Percentiles rank a stretch among this genome's conserved stretches.
Evolutionary conservation across 1,284 basidiomycete genomes (phyloP).

Genomic region (Tausonia pullulans): DNA sequence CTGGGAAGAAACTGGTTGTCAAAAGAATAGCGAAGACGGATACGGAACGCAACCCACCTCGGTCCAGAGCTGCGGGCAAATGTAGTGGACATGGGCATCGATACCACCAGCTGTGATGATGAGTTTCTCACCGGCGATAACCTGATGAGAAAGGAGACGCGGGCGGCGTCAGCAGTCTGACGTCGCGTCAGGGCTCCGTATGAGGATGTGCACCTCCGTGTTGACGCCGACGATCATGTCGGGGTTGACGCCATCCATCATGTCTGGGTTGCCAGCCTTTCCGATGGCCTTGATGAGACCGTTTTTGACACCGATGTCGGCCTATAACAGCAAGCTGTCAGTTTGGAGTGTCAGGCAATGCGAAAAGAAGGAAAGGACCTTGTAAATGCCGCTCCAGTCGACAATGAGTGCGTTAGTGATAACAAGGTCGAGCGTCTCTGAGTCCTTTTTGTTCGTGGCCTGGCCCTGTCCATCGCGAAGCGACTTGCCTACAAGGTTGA

Average conservation of each 20-base stretch:
- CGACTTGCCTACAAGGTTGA: slow-evolving; percentile 53
- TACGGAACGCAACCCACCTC: slow-evolving; percentile 47
- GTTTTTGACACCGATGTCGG: slow-evolving; percentile 88
- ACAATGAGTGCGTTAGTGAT: slow-evolving; percentile 91
- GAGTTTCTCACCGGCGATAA: slow-evolving; percentile 86
- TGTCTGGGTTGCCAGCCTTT: slow-evolving; percentile 93
- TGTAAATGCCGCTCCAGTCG: slow-evolving; percentile 92
- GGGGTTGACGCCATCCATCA: slow-evolving; percentile 71
- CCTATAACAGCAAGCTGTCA: slow-evolving; percentile 39
- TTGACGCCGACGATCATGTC: slow-evolving; percentile 70
- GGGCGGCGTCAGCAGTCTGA: background rate
- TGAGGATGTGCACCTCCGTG: slow-evolving; percentile 47
- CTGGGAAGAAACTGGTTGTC: slow-evolving; percentile 17
- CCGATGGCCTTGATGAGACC: slow-evolving; percentile 81
- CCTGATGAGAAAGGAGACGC: slow-evolving; percentile 29
- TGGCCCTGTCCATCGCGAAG: slow-evolving; percentile 97
- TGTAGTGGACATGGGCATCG: slow-evolving; percentile 86
- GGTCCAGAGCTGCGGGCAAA: slow-evolving; percentile 75
- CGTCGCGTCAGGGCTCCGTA: too few relatives aligned
- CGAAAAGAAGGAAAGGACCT: slow-evolving; percentile 40
- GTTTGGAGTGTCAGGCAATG: background rate
- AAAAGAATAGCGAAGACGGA: background rate
- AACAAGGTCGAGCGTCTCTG: slow-evolving; percentile 72
- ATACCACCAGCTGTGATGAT: slow-evolving; percentile 90
- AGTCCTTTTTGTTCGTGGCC: slow-evolving; percentile 57